These are phyloP conservation scores for Brasenia schreberi DNA, from an alignment of 164 flowering plant species.

Conservation along the genomic window DNA sequence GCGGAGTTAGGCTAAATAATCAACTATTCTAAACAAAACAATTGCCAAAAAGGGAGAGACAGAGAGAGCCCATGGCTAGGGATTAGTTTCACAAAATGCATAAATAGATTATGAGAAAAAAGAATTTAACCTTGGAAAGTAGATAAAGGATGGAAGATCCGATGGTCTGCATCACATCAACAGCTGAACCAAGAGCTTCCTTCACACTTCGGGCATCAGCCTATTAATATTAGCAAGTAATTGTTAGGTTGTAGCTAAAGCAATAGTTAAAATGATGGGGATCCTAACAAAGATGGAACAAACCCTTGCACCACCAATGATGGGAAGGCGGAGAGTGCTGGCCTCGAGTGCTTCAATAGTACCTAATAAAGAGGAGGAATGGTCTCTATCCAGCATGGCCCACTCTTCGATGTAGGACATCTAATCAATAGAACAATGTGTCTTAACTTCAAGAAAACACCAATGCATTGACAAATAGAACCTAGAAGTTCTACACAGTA, in stretches of 20 bases:
- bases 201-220: conserved; percentile 68
- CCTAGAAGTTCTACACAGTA: too few relatives aligned
- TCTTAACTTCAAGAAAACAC: background rate
- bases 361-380: conserved; percentile 55
- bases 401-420: conserved; percentile 69
- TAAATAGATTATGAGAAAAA: too few relatives aligned
- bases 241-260: too few relatives aligned
- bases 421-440: conserved; percentile 20
- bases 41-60: too few relatives aligned
- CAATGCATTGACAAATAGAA: background rate
- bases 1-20: too few relatives aligned
- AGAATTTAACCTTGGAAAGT: conserved; percentile 42
- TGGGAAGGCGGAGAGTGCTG: conserved; percentile 94
- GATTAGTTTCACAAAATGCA: too few relatives aligned
- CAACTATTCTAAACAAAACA: too few relatives aligned
- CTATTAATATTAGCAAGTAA: conserved; percentile 18
- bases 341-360: conserved; percentile 89
- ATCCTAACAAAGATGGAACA: conserved; percentile 8
- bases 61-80: too few relatives aligned
- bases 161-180: conserved; percentile 89
- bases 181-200: conserved; percentile 84
- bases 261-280: background rate
- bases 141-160: conserved; percentile 62
- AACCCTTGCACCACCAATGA: conserved; percentile 76
- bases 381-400: conserved; percentile 67